Base-by-base conservation (phyloP, 768 basidiomycete species). In the Amanita jacksonii region DNA sequence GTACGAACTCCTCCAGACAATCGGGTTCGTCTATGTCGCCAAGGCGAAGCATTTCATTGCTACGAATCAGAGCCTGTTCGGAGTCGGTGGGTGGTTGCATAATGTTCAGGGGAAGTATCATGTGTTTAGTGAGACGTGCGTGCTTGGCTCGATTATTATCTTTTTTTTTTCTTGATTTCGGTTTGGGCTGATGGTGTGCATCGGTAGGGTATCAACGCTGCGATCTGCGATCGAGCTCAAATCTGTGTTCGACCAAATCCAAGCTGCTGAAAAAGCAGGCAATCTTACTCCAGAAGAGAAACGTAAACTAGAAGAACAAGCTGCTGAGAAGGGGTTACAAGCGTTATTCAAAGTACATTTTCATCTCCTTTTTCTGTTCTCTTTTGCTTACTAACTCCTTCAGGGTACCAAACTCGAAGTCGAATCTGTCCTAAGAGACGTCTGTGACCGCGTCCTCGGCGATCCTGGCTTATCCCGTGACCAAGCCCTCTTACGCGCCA, bases 291-390 rank as follows among this genome's bases (percentile, higher is more conserved):
- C 81, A 0, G 89, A 90, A 33, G 86, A 91, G 63, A 82, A 78
- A 64, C 79, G 74, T 57, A 76, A 79, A 45, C 65, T 94, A 1
- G 91, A 94, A 57, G 91, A 93, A 52, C 85, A 90, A 54, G 91
- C 91, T 1, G 90, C 91, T 0, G 90, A 93, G 67, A 93, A 92
- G 60, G 91, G 88, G 9, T 60, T 93, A 1, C 86, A 90, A 53
- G 88, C 90, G 1, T 64, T 93, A 23, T 93, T 93, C 74, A 93
- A 92, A 72, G n/a, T n/a, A n/a, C n/a, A n/a, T n/a, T n/a, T n/a
- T n/a, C n/a, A n/a, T n/a, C n/a, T n/a, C n/a, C n/a, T n/a, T n/a
- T n/a, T n/a, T n/a, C n/a, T n/a, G n/a, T n/a, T n/a, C n/a, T n/a
- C n/a, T n/a, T n/a, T n/a, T n/a, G n/a, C n/a, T n/a, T n/a, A n/a